Base-by-base conservation (phyloP, 1,284 basidiomycete genomes). In the Coniferiporia weirii region DNA sequence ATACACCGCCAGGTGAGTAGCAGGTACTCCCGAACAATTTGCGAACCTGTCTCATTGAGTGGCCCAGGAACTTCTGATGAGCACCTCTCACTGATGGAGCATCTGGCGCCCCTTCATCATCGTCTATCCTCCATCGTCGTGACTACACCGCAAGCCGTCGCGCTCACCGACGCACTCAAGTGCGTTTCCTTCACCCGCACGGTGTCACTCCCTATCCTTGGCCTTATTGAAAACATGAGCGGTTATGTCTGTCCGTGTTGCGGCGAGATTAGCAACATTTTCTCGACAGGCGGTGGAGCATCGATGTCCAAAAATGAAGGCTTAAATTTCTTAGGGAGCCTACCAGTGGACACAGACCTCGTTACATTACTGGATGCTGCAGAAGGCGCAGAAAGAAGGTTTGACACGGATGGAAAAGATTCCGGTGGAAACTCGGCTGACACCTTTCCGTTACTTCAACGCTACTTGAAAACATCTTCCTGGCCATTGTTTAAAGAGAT, bases 141-240 rank as follows among this genome's bases (percentile, higher is more conserved):
- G 63, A 98, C 96, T 34, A 99, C 97, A 1, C 97, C 97, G 9
- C 97, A 99, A 76, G 95, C 94, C 13, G 93, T 99, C 43, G 95
- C 96, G 1, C 79, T 99, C 51, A 86, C 93, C 70, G 97, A 99
- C 72, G 94, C 92, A 47, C 85, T 95, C 76, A 98, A 99, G 74
- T 96, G 93, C 64, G 80, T 99, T 59, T 95, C 95, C 47, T 99
- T 99, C 75, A 93, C 95, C 12, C 86, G 88, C 17, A 85, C 93
- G 22, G 90, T 95, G 52, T 79, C 82, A 35, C 77, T 99, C 8
- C 93, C 91, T 4, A 87, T 99, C n/a, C 75, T 98, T 50, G 97
- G 97, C 5, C 73, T 99, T 53, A 88, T 99, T 63, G 97, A 99
- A 71, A 99, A 99, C 75, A 98, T 99, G 97, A 93, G 93, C 60